These are phyloP conservation scores for Solanum virginianum DNA, from an alignment of 257 asterid genomes.

Conservation along the genomic window DNA sequence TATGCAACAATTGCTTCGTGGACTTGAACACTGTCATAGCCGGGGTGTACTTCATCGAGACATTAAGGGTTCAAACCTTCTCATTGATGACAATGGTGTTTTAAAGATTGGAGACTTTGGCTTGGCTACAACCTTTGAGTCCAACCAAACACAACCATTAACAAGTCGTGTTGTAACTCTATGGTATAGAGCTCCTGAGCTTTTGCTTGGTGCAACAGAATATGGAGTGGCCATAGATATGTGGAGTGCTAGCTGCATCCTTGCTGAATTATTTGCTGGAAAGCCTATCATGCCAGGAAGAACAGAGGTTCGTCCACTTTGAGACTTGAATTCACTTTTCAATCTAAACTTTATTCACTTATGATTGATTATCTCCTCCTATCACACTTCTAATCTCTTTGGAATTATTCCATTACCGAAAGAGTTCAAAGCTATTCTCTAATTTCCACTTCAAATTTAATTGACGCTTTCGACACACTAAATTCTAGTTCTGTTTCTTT, in stretches of 20 bases:
- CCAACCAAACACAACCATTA: conserved; percentile 49
- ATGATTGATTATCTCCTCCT: not conserved
- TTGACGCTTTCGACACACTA: not conserved
- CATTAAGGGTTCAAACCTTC: conserved; percentile 86
- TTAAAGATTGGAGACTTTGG: conserved; percentile 83
- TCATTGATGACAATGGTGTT: conserved; percentile 55
- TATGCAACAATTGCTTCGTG: conserved; percentile 61
- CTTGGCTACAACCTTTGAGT: conserved; percentile 46
- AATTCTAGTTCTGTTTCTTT: not conserved
- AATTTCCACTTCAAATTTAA: not conserved
- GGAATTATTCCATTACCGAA: not conserved
- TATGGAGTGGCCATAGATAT: conserved; percentile 74
- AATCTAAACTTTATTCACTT: not conserved
- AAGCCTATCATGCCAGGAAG: conserved; percentile 98
- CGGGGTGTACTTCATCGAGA: conserved; percentile 85
- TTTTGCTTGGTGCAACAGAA: conserved; percentile 72
- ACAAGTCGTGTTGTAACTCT: conserved; percentile 94
- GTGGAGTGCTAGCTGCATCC: conserved; percentile 95
- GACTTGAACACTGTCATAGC: conserved; percentile 80
- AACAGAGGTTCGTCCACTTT: conserved; percentile 51
- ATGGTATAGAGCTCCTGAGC: conserved; percentile 96
- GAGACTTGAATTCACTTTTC: not conserved
- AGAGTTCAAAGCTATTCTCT: not conserved
- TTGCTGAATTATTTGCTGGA: conserved; percentile 70
- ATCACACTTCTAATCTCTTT: not conserved